Evolutionary conservation across 73 alveolate species (phyloP).

Genomic region (Symbiodinium pilosum): DNA sequence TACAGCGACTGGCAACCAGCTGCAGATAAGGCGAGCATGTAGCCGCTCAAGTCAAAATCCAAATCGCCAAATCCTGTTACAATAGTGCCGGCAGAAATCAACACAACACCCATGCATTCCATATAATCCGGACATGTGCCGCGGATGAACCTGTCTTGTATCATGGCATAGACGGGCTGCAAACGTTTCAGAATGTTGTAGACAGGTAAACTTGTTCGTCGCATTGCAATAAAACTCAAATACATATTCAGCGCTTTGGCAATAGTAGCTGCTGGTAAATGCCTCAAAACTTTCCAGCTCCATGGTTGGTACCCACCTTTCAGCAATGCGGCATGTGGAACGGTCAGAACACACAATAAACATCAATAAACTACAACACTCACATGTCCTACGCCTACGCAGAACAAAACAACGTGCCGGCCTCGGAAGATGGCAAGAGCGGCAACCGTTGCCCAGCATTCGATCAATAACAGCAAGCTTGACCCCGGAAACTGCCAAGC

Average conservation of each 20-base stretch:
- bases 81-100: conserved; percentile 51
- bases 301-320: conserved; percentile 37
- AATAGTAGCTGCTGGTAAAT: conserved; percentile 40
- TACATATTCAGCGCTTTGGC: conserved; percentile 82
- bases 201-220: conserved; percentile 75
- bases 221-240: conserved; percentile 72
- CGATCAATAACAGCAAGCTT: conserved; percentile 28
- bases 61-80: conserved; percentile 61
- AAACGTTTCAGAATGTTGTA: conserved; percentile 82
- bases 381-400: not conserved
- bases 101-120: conserved; percentile 21
- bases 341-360: too few species aligned
- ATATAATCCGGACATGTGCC: conserved; percentile 24
- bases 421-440: not conserved
- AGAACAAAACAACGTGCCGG: not conserved
- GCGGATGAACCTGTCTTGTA: conserved; percentile 49
- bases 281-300: conserved; percentile 27
- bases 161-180: conserved; percentile 83
- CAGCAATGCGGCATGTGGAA: too few species aligned
- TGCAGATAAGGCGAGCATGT: conserved; percentile 30
- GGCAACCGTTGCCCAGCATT: conserved; percentile 52
- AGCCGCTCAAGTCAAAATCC: conserved; percentile 68
- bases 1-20: conserved; percentile 85
- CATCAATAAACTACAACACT: not conserved
- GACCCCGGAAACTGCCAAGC: conserved; percentile 83